Evolutionary conservation across 176 grass and related monocot genomes (phyloP), one percentile per base, ranked within the genome.

Genomic region (Rhipidocladum racemiflorum): DNA sequence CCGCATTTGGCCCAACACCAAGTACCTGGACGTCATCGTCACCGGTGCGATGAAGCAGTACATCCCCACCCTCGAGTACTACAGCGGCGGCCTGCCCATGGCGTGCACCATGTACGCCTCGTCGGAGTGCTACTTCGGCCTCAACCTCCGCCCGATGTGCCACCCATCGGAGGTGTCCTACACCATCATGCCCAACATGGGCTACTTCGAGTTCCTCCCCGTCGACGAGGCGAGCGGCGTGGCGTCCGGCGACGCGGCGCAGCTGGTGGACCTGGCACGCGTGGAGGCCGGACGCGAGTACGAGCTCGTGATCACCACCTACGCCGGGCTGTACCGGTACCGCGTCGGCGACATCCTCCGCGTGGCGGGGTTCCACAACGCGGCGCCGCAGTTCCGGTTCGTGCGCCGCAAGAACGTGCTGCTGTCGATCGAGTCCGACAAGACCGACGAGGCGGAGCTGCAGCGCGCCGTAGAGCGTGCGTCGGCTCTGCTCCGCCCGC

Each of bases 151-250:
- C 0, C 91, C 89, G 4, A 91, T 94, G 75, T 94, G 91, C 91
- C 48, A 21, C 42, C 91, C 89, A 2, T 77, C 79, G 13, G 86
- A 94, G 71, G 92, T 94, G 2, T 57, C 75, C 38, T 89, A 94
- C 86, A 91, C 92, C 85, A 89, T 94, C 79, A 94, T 94, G 92
- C 89, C 92, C 79, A 94, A 91, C 75, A 87, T 89, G 86, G 88
- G 77, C 5, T 94, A 94, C 80, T 94, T 91, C 89, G 92, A 94
- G 86, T 94, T 94, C 81, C 49, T 94, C 39, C 82, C 86, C 20
- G 15, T 82, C 0, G 82, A 91, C 70, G 38, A 49, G 79, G n/a
- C 60, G 0, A 59, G 54, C 80, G 83, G 79, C 74, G 61, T 21
- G 25, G 59, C 54, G 18, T 42, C 51, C 4, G 75, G n/a, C 6